A percentile compares a stretch with the other conserved stretches of the same genome.
Evolutionary conservation across 768 basidiomycete species (phyloP).

Genomic region (Pisolithus albus): DNA sequence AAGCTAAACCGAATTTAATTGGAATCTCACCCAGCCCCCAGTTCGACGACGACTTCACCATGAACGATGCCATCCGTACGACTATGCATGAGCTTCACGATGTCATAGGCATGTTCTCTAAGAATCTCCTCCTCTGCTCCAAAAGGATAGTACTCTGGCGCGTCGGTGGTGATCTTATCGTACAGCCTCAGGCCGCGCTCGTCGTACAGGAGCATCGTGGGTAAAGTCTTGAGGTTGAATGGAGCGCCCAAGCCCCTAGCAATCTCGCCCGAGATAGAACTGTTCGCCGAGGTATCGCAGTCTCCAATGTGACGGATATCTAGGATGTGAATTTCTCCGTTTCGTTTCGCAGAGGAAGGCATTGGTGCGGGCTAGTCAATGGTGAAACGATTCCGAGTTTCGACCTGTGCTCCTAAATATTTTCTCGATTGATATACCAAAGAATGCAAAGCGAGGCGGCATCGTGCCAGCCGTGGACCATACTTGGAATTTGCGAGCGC

Average conservation of each 20-base stretch:
- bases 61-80: conserved; percentile 22
- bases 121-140: conserved; percentile 83
- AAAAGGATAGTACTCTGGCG: conserved; percentile 86
- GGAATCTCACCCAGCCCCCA: conserved; percentile 83
- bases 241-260: conserved; percentile 50
- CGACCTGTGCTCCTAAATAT: no score
- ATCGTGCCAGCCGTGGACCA: no score
- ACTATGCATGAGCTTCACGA: conserved; percentile 65
- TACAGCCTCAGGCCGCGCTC: conserved; percentile 80
- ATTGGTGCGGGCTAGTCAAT: no score
- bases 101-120: conserved; percentile 62
- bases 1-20: conserved; percentile 9
- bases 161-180: conserved; percentile 75
- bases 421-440: no score
- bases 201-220: conserved; percentile 82
- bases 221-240: conserved; percentile 53
- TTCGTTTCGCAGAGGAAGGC: not conserved
- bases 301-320: conserved; percentile 29
- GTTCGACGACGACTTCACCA: conserved; percentile 68
- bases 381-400: no score
- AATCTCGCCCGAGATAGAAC: conserved; percentile 41
- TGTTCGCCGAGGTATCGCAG: conserved; percentile 8
- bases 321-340: conserved; percentile 10
- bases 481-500: no score
- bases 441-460: no score